Evolutionary conservation across 345 rosid species (phyloP), one percentile per base, ranked within the genome.

Genomic region (Citrus trifoliata): DNA sequence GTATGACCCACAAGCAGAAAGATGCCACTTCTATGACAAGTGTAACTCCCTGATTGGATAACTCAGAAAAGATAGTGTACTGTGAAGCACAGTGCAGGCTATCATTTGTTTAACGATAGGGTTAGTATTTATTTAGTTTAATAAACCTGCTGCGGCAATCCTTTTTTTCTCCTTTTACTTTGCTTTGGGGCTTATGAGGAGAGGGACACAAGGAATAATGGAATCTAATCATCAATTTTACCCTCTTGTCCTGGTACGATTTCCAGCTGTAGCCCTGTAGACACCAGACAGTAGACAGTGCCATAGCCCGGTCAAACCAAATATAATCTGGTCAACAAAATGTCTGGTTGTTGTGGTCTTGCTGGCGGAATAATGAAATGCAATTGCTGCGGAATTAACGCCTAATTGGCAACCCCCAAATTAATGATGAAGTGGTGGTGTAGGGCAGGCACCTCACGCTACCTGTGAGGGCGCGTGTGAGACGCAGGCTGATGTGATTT

Each of bases 151-250:
- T 79, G 86, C 88, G 67, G 56, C 79, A 51, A 78, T 76, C 79
- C 74, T 78, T 72, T 62, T 30, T n/a, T 80, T 35, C 42, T 12
- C 46, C 53, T 71, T 61, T 32, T 2, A 21, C 73, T 62, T 37
- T 76, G 66, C 81, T 77, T 79, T 81, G 68, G 73, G 74, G 67
- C 70, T 55, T 59, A 24, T 24, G 82, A 80, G 86, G 76, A 88
- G 51, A 33, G 35, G 51, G 22, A 82, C 87, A 85, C 2, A 83
- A 66, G 78, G 89, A 88, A 87, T 85, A 88, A 83, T 85, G 91
- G 91, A 87, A 87, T 88, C 91, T 84, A 86, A 85, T 87, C 78
- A 85, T 85, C 76, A 67, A 81, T 76, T 79, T 82, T 83, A 87
- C 80, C 87, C 72, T 37, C 75, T 83, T 86, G 87, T 86, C 88